These are phyloP conservation scores for Scleromitrula shiraiana DNA, from an alignment of 2,329 filamentous ascomycete species.

Conservation along the genomic window DNA sequence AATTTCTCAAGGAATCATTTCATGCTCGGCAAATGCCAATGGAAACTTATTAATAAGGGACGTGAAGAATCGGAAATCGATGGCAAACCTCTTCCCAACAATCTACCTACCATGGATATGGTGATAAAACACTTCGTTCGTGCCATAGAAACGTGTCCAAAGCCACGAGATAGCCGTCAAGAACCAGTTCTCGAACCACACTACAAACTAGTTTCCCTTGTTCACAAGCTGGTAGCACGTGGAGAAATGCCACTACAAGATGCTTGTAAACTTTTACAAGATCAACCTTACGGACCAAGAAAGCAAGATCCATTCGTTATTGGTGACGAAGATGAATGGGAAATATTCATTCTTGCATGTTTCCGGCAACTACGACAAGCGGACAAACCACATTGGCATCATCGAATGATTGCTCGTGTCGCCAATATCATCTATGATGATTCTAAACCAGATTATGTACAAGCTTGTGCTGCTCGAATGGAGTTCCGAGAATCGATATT, in stretches of 20 bases:
- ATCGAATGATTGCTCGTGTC: conserved; percentile 58
- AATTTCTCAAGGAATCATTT: conserved; percentile 47
- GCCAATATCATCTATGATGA: conserved; percentile 55
- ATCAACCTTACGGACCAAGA: conserved; percentile 24
- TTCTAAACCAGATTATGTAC: conserved; percentile 35
- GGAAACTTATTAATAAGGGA: conserved; percentile 57
- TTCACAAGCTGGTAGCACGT: conserved; percentile 54
- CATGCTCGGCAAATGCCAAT: conserved; percentile 63
- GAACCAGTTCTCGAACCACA: conserved; percentile 66
- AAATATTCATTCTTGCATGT: conserved; percentile 46
- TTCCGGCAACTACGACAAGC: conserved; percentile 32
- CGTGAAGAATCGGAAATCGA: conserved; percentile 33
- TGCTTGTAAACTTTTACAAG: conserved; percentile 30
- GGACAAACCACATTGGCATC: conserved; percentile 70
- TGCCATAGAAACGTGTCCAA: conserved; percentile 53
- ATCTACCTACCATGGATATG: conserved; percentile 30
- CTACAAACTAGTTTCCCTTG: conserved; percentile 60
- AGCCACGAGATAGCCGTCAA: conserved; percentile 48
- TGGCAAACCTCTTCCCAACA: conserved; percentile 28
- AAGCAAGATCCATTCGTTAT: conserved; percentile 27
- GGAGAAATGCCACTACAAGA: conserved; percentile 20
- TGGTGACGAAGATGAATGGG: conserved; percentile 42
- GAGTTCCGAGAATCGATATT: conserved; percentile 65
- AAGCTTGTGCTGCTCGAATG: conserved; percentile 49
- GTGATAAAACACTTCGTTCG: conserved; percentile 50